Base-by-base conservation (phyloP, 306 rosid genomes). In the Fragaria iinumae region DNA sequence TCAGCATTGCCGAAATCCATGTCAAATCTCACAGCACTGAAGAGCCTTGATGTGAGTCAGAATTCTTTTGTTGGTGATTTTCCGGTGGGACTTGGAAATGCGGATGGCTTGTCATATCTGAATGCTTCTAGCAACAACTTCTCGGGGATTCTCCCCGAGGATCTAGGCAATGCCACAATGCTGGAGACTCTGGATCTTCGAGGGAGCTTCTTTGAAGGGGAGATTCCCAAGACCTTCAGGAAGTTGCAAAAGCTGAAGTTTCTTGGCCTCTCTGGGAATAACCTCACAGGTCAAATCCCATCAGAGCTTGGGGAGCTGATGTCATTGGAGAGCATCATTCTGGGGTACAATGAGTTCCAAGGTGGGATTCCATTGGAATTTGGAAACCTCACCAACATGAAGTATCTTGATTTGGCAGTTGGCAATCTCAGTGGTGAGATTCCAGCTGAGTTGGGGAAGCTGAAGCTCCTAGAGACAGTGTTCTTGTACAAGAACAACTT, bases 201-300 rank as follows among this genome's bases (percentile, higher is more conserved):
- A 82, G 99, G 99, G 38, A 90, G 95, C 85, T 89, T 95, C 83
- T 87, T 91, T 57, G 80, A 73, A 77, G 99, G 97, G 36, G 66
- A 86, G 11, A 76, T 95, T 83, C 97, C 96, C 1, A 80, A 74
- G 83, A 78, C 97, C 25, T 86, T 88, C 66, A 84, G 81, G 71
- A 86, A 84, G 77, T 81, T 95, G 88, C 86, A 65, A 79, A 91
- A 87, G 89, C 83, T 95, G 80, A 92, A 84, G 88, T 95, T 92
- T 89, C 96, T 95, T 73, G 99, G 99, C 56, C 90, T 95, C 59
- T 91, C 97, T 1, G 99, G 99, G 77, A 95, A 92, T 59, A 92
- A 91, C 52, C 90, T 95, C 80, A 87, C 96, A 2, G 97, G 96
- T 6, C 67, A 67, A 77, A 88, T 95, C 82, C 97, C 97, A 52